phyloP scores from a whole-genome alignment of 2,329 filamentous ascomycete genomes.

The Aureobasidium sp. region DNA sequence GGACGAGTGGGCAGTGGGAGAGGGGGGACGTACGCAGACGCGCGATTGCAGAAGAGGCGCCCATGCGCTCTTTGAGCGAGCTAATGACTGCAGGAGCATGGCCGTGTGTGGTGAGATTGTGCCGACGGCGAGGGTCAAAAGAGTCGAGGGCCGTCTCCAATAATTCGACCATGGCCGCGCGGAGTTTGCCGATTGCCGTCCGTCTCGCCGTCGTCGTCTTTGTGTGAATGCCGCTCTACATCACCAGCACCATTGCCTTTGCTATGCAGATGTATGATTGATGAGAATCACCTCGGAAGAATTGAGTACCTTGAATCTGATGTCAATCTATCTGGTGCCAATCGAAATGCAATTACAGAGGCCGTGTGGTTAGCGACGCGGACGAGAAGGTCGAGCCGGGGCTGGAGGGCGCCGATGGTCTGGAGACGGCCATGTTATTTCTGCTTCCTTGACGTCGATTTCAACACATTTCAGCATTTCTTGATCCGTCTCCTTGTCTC shows the following conservation, averaged over 20 bases:
- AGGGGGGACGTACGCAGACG: not conserved
- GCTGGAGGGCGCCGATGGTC: not conserved
- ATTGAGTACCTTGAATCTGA: no score
- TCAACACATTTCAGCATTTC: no score
- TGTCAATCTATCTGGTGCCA: no score
- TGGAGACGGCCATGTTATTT: no score
- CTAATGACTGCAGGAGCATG: constrained; percentile 15
- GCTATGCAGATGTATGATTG: no score
- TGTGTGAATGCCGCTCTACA: no score
- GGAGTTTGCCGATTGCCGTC: not conserved
- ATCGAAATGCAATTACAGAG: no score
- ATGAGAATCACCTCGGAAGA: no score
- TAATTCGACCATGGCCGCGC: not conserved
- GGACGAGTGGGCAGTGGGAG: not conserved
- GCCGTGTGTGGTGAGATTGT: not conserved
- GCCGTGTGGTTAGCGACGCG: not conserved
- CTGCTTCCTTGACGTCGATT: no score
- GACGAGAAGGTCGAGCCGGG: not conserved
- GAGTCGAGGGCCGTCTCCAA: not conserved
- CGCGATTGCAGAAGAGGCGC: not conserved
- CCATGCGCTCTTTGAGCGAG: constrained; percentile 10
- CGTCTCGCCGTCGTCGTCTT: no score
- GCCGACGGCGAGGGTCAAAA: constrained; percentile 5
- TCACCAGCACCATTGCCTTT: no score
- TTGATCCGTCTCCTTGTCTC: no score